Conservation (phyloP, 345 rosid genomes). For the Turritis glabra region DNA sequence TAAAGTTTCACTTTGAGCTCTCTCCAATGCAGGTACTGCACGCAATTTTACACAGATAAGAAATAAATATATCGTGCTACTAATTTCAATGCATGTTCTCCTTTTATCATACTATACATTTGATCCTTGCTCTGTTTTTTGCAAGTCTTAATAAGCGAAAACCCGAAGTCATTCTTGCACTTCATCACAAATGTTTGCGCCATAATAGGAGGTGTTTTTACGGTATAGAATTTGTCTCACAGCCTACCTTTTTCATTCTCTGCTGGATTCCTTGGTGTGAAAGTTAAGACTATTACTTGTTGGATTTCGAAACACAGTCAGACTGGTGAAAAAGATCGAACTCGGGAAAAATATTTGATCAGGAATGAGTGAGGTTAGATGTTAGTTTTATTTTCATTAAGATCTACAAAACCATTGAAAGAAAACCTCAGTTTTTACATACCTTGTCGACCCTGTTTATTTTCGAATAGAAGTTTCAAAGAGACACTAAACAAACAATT, state of each 20-base stretch:
- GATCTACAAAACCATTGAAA: conserved; percentile 8
- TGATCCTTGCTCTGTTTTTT: conserved; percentile 18
- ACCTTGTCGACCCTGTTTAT: conserved; percentile 8
- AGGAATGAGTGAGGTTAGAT: neutral
- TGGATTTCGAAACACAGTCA: conserved; percentile 59
- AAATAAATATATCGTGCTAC: neutral
- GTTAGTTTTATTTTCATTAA: neutral
- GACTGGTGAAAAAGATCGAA: conserved; percentile 81
- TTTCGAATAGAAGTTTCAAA: neutral
- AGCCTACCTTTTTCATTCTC: neutral
- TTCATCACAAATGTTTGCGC: conserved; percentile 97
- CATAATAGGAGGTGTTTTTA: conserved; percentile 93
- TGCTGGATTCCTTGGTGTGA: neutral
- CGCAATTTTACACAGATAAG: neutral
- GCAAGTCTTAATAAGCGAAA: conserved; percentile 82
- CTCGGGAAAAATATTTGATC: conserved; percentile 82
- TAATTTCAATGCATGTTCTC: neutral
- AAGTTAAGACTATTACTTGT: neutral
- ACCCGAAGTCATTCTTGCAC: conserved; percentile 78
- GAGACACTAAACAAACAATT: neutral
- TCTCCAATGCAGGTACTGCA: conserved; percentile 94
- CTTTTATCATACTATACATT: neutral
- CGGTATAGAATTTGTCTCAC: conserved; percentile 52
- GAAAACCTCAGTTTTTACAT: neutral
- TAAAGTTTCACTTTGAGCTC: conserved; percentile 87